These are phyloP conservation scores for Scedosporium apiospermum DNA, from an alignment of 2,329 filamentous ascomycete species.

Conservation along the genomic window DNA sequence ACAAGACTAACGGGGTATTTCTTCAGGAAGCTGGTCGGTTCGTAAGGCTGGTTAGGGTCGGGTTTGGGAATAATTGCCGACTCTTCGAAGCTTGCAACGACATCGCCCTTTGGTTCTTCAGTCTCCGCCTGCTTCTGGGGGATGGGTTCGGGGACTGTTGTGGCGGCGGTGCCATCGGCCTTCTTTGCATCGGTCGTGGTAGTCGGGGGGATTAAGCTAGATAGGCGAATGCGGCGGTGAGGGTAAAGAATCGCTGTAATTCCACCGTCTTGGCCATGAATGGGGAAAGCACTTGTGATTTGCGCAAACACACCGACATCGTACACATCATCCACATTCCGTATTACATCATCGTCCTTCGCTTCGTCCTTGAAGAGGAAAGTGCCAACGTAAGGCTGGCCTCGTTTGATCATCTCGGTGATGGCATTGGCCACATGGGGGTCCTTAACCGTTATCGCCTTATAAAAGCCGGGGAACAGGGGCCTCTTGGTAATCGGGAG, in stretches of 20 bases:
- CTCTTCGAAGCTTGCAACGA: conserved; percentile 96
- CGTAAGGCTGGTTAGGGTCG: conserved; percentile 52
- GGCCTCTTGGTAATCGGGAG: conserved; percentile 92
- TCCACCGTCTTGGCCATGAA: conserved; percentile 73
- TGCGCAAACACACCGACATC: conserved; percentile 96
- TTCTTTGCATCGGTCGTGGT: conserved; percentile 38
- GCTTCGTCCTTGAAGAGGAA: conserved; percentile 97
- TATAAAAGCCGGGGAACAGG: conserved; percentile 96
- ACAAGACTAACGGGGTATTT: conserved; percentile 90
- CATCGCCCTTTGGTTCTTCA: conserved; percentile 77
- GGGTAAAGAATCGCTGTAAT: conserved; percentile 93
- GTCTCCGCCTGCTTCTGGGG: conserved; percentile 44
- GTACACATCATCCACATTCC: conserved; percentile 82
- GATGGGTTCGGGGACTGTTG: conserved; percentile 48
- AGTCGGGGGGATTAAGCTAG: conserved; percentile 65
- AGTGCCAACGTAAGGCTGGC: conserved; percentile 93
- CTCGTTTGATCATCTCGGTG: conserved; percentile 91
- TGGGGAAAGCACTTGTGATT: conserved; percentile 91
- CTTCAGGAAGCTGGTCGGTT: conserved; percentile 82
- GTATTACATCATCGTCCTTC: conserved; percentile 87
- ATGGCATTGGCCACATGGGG: conserved; percentile 86
- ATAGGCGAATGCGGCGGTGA: conserved; percentile 87
- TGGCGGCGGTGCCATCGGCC: conserved; percentile 36
- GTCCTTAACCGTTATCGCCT: conserved; percentile 93
- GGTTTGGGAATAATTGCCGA: conserved; percentile 51